Conservation (phyloP, 768 basidiomycete genomes). For the Udeniomyces megalosporus region DNA sequence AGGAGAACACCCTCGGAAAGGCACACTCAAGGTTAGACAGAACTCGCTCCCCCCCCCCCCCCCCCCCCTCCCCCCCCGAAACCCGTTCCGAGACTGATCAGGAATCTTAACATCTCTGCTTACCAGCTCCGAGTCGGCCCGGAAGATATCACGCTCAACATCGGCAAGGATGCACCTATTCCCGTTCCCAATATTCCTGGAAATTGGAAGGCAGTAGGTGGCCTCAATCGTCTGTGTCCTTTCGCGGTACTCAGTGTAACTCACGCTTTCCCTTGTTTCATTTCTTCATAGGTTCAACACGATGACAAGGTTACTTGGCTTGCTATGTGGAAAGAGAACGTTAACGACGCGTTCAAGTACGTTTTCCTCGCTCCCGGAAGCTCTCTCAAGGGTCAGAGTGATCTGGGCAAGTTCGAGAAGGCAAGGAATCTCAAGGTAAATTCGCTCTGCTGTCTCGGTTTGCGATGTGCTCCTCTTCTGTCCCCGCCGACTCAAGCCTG, state of each 20-base stretch:
- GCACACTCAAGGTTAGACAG: conserved; percentile 70
- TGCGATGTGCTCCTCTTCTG: neutral
- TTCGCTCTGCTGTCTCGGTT: neutral
- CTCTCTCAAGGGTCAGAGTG: conserved; percentile 93
- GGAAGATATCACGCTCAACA: conserved; percentile 91
- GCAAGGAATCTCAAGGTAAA: conserved; percentile 83
- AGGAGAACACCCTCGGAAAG: conserved; percentile 96
- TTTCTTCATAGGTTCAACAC: conserved; percentile 37
- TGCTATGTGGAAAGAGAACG: conserved; percentile 96
- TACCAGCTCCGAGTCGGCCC: conserved; percentile 67
- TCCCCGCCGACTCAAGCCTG: neutral
- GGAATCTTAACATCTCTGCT: conserved; percentile 2
- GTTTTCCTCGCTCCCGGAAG: conserved; percentile 97
- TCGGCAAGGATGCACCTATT: conserved; percentile 54
- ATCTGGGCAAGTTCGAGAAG: conserved; percentile 96
- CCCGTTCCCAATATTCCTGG: conserved; percentile 87
- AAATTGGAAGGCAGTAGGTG: conserved; percentile 64
- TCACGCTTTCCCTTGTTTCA: neutral
- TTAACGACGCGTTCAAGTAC: conserved; percentile 89
- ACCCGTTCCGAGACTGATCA: neutral
- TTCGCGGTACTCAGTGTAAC: neutral
- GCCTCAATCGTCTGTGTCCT: neutral
- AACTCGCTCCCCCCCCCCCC: too few relatives aligned
- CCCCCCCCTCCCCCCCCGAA: neutral
- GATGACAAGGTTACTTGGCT: conserved; percentile 98